Base-by-base conservation (phyloP, 2,329 filamentous ascomycete species). In the Emericellopsis atlantica region DNA sequence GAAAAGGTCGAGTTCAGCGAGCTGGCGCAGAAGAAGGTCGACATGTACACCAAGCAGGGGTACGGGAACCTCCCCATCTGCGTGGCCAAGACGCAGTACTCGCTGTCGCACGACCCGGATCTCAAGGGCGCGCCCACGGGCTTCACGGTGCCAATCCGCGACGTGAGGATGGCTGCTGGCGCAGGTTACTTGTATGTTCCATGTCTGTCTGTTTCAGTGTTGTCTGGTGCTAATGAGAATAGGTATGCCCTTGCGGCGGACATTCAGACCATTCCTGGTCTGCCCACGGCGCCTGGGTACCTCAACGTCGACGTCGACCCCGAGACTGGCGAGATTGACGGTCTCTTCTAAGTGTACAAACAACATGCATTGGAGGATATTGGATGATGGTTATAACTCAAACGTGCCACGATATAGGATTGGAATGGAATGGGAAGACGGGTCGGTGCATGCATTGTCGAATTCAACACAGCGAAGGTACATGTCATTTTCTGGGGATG, bases 71-170 rank as follows among this genome's bases (percentile, higher is more conserved):
- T 98, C 48, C 92, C 92, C 31, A 95, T 96, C 56, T 98, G 92
- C 61, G 77, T 96, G 49, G 92, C 92, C 46, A 98, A 98, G 79
- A 98, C 92, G 12, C 92, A 98, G 63, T 98, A 98, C 69, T 94
- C 86, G 29, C 73, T 98, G 38, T 92, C 84, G 44, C 90, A 96
- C 62, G 88, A 98, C 59, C 83, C 90, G 3, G 79, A 84, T 10
- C 72, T 96, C 52, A 98, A 98, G 75, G 92, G 92, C 46, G 92
- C 92, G 8, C 92, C 92, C 21, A 85, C 81, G 4, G 92, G 90
- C 44, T 98, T 96, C 63, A 93, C 86, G 0, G 79, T 98, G 6
- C 92, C 92, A 2, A 95, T 98, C 51, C 73, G 90, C 44, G 92
- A 98, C 57, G 90, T 98, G 32, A 74, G 89, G 46, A 79, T 98